phyloP scores from a whole-genome alignment of 371 early-diverging fungal genomes.

The Zychaea mexicana region DNA sequence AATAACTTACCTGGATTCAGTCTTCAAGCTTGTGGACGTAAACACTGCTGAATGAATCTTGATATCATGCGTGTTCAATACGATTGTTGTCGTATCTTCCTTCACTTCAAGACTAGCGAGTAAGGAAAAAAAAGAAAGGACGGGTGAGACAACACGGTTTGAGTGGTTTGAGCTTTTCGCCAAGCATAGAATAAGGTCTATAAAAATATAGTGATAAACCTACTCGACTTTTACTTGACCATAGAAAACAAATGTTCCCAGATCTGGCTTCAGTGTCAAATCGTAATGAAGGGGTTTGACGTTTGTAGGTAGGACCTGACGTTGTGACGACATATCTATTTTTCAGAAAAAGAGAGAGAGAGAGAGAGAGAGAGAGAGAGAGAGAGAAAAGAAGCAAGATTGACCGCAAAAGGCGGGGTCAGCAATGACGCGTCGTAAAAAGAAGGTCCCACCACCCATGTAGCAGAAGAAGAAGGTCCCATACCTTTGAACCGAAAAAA shows the following conservation, averaged over 20 bases:
- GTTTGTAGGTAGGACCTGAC: constrained; percentile 73
- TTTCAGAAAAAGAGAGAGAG: too few species aligned
- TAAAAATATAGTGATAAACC: constrained; percentile 15
- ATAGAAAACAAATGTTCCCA: constrained; percentile 65
- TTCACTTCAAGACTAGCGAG: constrained; percentile 52
- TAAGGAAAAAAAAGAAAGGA: not conserved
- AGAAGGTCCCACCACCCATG: too few species aligned
- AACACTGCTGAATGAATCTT: constrained; percentile 53
- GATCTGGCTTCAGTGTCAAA: constrained; percentile 67
- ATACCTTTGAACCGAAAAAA: too few species aligned
- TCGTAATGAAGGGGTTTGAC: constrained; percentile 77
- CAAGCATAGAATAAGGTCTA: not conserved
- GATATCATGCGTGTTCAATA: constrained; percentile 64
- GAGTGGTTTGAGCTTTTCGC: too few species aligned
- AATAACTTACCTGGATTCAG: constrained; percentile 53
- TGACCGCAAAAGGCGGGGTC: too few species aligned
- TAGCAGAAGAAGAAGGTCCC: too few species aligned
- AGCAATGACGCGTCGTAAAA: too few species aligned
- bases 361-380: too few species aligned
- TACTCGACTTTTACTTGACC: constrained; percentile 67
- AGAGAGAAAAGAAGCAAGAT: too few species aligned
- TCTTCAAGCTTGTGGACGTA: constrained; percentile 54
- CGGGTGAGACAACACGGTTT: too few species aligned
- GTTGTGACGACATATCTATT: too few species aligned
- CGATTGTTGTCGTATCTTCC: constrained; percentile 63